phyloP scores from a whole-genome alignment of 2,329 filamentous ascomycete species.

The Amauroascus niger region DNA sequence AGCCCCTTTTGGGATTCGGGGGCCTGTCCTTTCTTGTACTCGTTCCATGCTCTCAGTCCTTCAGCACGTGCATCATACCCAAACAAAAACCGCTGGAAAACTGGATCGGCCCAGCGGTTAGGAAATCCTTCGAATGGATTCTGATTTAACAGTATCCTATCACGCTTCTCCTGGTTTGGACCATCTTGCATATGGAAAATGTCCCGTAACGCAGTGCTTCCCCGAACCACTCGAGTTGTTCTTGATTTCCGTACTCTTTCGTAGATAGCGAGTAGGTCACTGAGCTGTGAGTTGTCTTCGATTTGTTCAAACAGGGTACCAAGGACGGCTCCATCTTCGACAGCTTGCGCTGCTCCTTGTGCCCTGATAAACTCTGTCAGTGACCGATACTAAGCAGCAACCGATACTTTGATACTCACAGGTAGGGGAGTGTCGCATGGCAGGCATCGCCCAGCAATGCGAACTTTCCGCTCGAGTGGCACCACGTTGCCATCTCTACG shows the following conservation, averaged over 20 bases:
- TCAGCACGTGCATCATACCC: conserved; percentile 28
- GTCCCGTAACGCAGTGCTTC: conserved; percentile 53
- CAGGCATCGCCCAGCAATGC: conserved; percentile 55
- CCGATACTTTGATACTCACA: conserved; percentile 33
- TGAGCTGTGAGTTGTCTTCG: conserved; percentile 14
- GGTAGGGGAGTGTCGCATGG: conserved; percentile 55
- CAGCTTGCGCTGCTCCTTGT: conserved; percentile 26
- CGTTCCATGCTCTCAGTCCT: conserved; percentile 11
- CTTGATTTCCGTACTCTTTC: conserved; percentile 49
- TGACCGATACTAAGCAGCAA: background rate
- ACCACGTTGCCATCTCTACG: conserved; percentile 48
- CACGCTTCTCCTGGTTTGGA: conserved; percentile 45
- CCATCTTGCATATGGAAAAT: conserved; percentile 55
- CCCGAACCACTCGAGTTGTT: conserved; percentile 50
- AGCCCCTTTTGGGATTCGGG: background rate
- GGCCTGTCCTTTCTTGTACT: conserved; percentile 12
- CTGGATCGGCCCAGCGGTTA: conserved; percentile 36
- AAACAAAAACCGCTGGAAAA: conserved; percentile 31
- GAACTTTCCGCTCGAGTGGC: conserved; percentile 46
- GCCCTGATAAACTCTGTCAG: conserved; percentile 17
- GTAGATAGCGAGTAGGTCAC: conserved; percentile 35
- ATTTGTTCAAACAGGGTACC: conserved; percentile 20
- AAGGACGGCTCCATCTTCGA: conserved; percentile 27
- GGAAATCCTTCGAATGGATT: conserved; percentile 35
- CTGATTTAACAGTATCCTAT: conserved; percentile 36